Conservation (phyloP, 495 filamentous ascomycete genomes). For the Talaromyces adpressus region DNA sequence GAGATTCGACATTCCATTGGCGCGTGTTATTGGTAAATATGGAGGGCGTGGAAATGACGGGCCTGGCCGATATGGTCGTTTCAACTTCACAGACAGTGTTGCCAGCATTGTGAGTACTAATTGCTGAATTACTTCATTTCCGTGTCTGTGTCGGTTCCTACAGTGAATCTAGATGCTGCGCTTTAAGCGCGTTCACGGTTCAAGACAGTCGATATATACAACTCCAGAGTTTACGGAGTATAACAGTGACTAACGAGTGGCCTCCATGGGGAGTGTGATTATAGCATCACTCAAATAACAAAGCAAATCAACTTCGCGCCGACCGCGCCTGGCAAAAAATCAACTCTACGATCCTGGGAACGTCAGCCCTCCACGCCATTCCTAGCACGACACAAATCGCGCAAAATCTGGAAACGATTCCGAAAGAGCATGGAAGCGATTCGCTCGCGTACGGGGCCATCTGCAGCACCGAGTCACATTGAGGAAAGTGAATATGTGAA, state of each 20-base stretch:
- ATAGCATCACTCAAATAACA: slow-evolving; percentile 11
- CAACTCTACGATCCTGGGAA: slow-evolving; percentile 42
- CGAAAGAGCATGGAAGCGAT: slow-evolving; percentile 32
- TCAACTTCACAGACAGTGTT: neutral
- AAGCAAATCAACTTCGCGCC: slow-evolving; percentile 31
- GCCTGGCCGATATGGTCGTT: neutral
- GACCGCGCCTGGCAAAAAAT: slow-evolving; percentile 22
- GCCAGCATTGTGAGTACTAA: neutral
- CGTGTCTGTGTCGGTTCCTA: neutral
- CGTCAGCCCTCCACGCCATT: slow-evolving; percentile 50
- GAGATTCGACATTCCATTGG: neutral
- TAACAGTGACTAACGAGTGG: neutral
- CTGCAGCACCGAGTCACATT: neutral
- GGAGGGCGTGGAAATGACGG: neutral
- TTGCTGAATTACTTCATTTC: neutral
- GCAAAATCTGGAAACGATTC: slow-evolving; percentile 48
- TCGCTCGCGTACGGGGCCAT: slow-evolving; percentile 13
- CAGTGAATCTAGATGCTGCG: neutral
- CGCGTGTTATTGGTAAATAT: neutral
- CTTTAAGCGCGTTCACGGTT: neutral
- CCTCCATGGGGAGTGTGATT: neutral
- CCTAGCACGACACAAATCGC: slow-evolving; percentile 30
- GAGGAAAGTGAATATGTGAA: slow-evolving; percentile 16
- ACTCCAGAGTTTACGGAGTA: neutral
- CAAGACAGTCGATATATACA: neutral